phyloP scores from a whole-genome alignment of 208 protist species.

The Leishmania guyanensis region DNA sequence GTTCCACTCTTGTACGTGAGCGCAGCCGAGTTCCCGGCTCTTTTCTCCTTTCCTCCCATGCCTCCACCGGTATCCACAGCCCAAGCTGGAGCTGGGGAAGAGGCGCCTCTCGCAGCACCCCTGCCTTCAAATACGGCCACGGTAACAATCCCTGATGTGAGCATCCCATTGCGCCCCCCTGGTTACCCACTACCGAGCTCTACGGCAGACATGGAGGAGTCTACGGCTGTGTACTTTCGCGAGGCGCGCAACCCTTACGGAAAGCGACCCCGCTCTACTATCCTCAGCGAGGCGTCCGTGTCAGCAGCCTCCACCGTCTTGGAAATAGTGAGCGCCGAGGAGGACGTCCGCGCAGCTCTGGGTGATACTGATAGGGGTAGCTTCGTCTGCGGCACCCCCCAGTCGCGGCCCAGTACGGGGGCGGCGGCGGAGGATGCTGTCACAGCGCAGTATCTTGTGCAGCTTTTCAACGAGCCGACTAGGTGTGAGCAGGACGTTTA shows the following conservation, averaged over 20 bases:
- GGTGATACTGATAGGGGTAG: neutral
- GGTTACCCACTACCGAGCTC: conserved; percentile 17
- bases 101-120: neutral
- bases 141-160: conserved; percentile 13
- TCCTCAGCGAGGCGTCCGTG: neutral
- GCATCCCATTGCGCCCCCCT: conserved; percentile 24
- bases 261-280: conserved; percentile 20
- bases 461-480: conserved; percentile 43
- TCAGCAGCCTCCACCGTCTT: conserved; percentile 2
- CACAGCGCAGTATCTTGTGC: conserved; percentile 21
- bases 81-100: neutral
- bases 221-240: conserved; percentile 20
- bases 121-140: neutral
- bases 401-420: neutral
- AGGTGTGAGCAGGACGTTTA: conserved; percentile 52
- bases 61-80: conserved; percentile 3
- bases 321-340: conserved; percentile 20
- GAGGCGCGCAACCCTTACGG: conserved; percentile 1
- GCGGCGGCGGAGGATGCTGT: neutral
- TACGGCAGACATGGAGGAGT: conserved; percentile 22
- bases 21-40: neutral
- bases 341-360: neutral
- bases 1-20: neutral
- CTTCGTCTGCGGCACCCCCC: neutral
- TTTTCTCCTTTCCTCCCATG: neutral